Evolutionary conservation across 371 early-diverging fungal genomes (phyloP).

Genomic region (Basidiobolus meristosporus): DNA sequence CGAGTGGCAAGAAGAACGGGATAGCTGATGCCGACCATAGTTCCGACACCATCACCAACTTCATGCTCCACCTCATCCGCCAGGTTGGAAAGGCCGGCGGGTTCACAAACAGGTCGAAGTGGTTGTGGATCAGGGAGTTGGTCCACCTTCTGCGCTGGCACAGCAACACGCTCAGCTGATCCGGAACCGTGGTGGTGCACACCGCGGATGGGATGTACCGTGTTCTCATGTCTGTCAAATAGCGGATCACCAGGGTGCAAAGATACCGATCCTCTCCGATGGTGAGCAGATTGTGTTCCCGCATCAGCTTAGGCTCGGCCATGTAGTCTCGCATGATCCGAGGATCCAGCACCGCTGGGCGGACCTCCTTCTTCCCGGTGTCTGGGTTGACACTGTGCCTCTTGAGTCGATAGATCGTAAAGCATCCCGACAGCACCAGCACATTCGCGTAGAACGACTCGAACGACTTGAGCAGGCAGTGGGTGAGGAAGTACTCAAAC

Average conservation of each 20-base stretch:
- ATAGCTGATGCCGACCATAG: constrained; percentile 87
- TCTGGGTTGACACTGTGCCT: constrained; percentile 54
- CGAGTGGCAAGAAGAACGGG: constrained; percentile 71
- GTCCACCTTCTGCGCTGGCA: constrained; percentile 97
- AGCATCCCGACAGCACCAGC: constrained; percentile 91
- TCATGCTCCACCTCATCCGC: constrained; percentile 97
- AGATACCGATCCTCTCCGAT: constrained; percentile 82
- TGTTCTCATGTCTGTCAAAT: constrained; percentile 96
- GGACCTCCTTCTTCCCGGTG: constrained; percentile 65
- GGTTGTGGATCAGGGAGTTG: constrained; percentile 91
- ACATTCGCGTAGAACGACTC: constrained; percentile 98
- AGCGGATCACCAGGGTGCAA: constrained; percentile 95
- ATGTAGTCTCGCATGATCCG: constrained; percentile 73
- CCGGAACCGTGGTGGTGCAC: constrained; percentile 93
- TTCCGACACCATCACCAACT: constrained; percentile 89
- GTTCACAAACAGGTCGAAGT: constrained; percentile 36
- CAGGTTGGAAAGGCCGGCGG: constrained; percentile 71
- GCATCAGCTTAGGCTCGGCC: constrained; percentile 68
- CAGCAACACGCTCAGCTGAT: constrained; percentile 79
- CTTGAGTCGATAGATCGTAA: constrained; percentile 87
- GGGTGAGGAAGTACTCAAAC: constrained; percentile 97
- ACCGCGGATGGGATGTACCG: constrained; percentile 89
- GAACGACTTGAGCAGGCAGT: constrained; percentile 94
- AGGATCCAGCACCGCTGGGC: constrained; percentile 76
- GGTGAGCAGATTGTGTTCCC: constrained; percentile 73